These are phyloP conservation scores for Candida gigantensis DNA, from an alignment of 1,139 yeast species.

Conservation along the genomic window DNA sequence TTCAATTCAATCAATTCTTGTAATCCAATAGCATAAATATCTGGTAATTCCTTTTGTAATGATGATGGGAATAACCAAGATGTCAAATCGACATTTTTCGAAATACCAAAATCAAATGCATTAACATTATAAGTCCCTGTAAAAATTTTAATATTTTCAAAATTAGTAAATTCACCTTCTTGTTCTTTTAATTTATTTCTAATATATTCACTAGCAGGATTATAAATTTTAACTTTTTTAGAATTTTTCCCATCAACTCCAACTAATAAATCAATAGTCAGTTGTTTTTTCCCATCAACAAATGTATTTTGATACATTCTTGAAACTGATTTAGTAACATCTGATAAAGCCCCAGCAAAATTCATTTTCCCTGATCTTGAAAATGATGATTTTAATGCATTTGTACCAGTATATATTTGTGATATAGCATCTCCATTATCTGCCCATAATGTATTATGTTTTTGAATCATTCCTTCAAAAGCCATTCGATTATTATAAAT, in stretches of 20 bases:
- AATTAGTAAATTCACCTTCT: conserved; percentile 60
- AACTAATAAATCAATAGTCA: conserved; percentile 78
- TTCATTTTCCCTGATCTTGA: conserved; percentile 96
- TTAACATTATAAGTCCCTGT: conserved; percentile 89
- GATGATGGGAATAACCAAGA: conserved; percentile 82
- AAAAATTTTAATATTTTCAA: conserved; percentile 61
- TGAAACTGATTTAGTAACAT: conserved; percentile 93
- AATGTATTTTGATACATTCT: conserved; percentile 95
- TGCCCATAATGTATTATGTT: conserved; percentile 91
- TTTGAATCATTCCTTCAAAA: conserved; percentile 52
- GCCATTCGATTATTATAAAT: conserved; percentile 22
- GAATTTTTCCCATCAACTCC: conserved; percentile 78
- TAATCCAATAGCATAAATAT: conserved; percentile 81
- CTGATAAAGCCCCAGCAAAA: conserved; percentile 92
- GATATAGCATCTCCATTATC: conserved; percentile 98
- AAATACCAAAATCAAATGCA: conserved; percentile 53
- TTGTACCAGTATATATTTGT: conserved; percentile 95
- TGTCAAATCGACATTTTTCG: conserved; percentile 55
- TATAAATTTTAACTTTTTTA: conserved; percentile 69
- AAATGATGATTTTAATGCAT: conserved; percentile 90
- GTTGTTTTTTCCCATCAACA: conserved; percentile 87
- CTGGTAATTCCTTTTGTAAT: conserved; percentile 52
- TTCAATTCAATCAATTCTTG: conserved; percentile 92
- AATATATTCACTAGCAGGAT: conserved; percentile 86
- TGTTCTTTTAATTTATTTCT: conserved; percentile 55